Conservation (phyloP, 164 flowering plant species). For the Aristolochia californica region DNA sequence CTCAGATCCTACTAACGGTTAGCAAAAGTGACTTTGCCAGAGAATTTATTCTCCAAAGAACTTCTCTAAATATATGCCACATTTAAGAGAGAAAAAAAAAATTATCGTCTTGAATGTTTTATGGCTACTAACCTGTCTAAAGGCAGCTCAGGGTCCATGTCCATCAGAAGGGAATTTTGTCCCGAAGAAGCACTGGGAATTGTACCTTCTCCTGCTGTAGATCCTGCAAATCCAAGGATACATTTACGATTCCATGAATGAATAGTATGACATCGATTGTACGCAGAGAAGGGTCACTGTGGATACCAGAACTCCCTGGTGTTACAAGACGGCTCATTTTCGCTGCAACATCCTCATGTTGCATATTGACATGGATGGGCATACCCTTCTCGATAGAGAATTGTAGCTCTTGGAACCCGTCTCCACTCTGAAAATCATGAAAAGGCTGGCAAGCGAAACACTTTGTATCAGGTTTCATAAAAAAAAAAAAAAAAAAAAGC, state of each 20-base stretch:
- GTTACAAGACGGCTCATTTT: conserved; percentile 22
- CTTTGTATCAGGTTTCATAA: too few relatives aligned
- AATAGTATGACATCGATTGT: not conserved
- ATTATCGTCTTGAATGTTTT: not conserved
- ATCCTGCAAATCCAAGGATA: conserved; percentile 25
- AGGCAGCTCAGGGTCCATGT: conserved; percentile 23
- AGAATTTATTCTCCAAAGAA: not conserved
- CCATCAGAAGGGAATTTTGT: conserved; percentile 22
- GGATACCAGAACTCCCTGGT: conserved; percentile 27
- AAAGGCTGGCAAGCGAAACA: conserved; percentile 31
- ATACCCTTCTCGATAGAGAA: conserved; percentile 37
- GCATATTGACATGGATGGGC: conserved; percentile 12
- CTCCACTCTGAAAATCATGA: conserved; percentile 45
- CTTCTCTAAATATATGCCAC: not conserved
- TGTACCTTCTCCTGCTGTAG: conserved; percentile 23
- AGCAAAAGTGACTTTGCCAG: not conserved
- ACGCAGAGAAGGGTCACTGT: not conserved
- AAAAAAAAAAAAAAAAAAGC: too few relatives aligned
- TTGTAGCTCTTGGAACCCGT: conserved; percentile 26
- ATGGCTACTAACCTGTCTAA: conserved; percentile 45
- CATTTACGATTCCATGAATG: not conserved
- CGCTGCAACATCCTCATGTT: conserved; percentile 5
- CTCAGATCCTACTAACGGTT: not conserved
- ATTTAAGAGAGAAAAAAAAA: not conserved
- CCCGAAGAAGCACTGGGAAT: conserved; percentile 56